Base-by-base conservation (phyloP, 2,329 filamentous ascomycete genomes). In the Elsinoe fawcettii region DNA sequence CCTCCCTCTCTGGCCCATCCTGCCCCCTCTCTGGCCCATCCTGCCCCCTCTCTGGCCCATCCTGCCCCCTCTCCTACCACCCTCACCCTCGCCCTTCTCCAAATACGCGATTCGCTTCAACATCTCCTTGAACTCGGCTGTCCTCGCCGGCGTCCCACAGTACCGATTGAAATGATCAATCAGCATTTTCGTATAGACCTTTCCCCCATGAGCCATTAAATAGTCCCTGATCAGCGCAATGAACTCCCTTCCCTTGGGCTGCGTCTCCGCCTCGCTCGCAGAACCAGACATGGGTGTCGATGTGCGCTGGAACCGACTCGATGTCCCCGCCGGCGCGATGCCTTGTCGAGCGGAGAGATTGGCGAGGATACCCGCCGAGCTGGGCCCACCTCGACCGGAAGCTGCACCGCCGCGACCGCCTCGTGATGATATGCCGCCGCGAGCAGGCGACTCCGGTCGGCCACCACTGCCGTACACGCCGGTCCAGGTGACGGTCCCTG, bases 401-500 rank as follows among this genome's bases (percentile, higher is more conserved):
- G 75, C 76, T 27, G 69, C 73, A 2, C 66, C 58, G 53, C 65
- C 66, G 14, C 66, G 58, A 5, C 67, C 64, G 14, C 70, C 37
- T 41, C 65, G 56, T 18, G 62, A 55, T 78, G 80, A 32, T 72
- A 78, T 9, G 70, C 71, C 30, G 66, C 72, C 39, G 11, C 41
- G 74, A 78, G 20, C 72, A 72, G 0, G 75, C 58, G 71, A 73
- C 23, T 82, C 80, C 1, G 87, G 87, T 34, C 87, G 79, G 1
- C 91, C 92, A 3, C 84, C 84, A 51, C 86, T 80, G 8, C 92
- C 92, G 47, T 87, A 83, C 64, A 87, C 83, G 1, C 93, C 92
- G 0, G 92, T 97, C 92, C 92, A 97, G 0, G 92, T 96, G 7
- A 93, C 88, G 0, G 88, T 90, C 6, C 92, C 92, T 30, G 90